A percentile compares a stretch with the other conserved stretches of the same genome.
These are phyloP conservation scores for Abrus pulchellus DNA, from an alignment of 306 rosid genomes.

Conservation along the genomic window DNA sequence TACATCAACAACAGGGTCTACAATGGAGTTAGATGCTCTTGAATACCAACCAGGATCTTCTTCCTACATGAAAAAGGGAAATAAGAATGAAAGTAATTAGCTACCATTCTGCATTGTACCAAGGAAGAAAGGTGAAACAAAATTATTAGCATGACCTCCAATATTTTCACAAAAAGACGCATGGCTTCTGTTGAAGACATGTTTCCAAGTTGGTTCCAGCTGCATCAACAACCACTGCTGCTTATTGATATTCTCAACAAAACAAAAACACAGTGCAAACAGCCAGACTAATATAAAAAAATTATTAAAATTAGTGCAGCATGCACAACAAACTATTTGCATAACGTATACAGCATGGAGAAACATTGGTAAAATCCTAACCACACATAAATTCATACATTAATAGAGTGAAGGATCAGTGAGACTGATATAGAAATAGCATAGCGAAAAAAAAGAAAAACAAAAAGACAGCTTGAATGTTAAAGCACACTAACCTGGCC, in stretches of 20 bases:
- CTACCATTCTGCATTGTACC: conserved; percentile 25
- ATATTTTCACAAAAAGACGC: conserved; percentile 96
- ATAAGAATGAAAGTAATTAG: conserved; percentile 40
- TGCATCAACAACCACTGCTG: conserved; percentile 58
- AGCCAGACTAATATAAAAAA: background rate
- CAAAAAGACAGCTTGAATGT: conserved; percentile 8
- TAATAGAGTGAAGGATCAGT: background rate
- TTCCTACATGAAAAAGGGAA: conserved; percentile 62
- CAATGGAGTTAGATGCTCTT: conserved; percentile 76
- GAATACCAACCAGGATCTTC: conserved; percentile 98
- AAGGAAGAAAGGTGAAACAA: conserved; percentile 27
- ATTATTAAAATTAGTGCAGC: background rate
- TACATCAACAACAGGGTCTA: conserved; percentile 83
- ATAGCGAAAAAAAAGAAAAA: conserved; percentile 13
- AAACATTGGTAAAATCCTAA: conserved; percentile 31
- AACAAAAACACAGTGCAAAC: conserved; percentile 18
- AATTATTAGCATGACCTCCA: conserved; percentile 67
- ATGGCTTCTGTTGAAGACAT: conserved; percentile 87
- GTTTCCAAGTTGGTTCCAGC: conserved; percentile 94
- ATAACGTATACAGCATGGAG: background rate
- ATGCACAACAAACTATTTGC: background rate
- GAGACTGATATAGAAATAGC: conserved; percentile 22
- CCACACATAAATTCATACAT: background rate
- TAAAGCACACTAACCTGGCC: conserved; percentile 75
- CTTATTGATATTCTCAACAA: conserved; percentile 37